These are phyloP conservation scores for Chaetomiaceae sp. DNA, from an alignment of 2,329 filamentous ascomycete genomes.

Conservation along the genomic window DNA sequence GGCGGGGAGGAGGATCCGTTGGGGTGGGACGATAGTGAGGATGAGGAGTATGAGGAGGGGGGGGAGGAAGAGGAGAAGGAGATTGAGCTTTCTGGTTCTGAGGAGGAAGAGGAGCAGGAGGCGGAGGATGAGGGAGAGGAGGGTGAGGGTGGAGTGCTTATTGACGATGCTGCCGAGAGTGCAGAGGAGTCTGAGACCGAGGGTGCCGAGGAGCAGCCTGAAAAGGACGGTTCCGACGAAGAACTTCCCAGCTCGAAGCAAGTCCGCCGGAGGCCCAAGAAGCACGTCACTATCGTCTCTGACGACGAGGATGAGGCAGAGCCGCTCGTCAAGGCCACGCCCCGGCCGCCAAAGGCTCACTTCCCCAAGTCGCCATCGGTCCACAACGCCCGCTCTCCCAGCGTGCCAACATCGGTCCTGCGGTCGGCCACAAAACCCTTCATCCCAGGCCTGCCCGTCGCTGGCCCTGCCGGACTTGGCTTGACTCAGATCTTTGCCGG, in stretches of 20 bases:
- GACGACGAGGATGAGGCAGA: constrained; percentile 61
- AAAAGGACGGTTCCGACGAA: constrained; percentile 32
- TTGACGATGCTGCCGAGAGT: constrained; percentile 25
- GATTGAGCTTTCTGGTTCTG: constrained; percentile 15
- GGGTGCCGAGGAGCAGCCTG: constrained; percentile 32
- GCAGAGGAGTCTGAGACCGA: constrained; percentile 31
- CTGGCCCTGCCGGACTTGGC: constrained; percentile 61
- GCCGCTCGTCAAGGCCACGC: constrained; percentile 42
- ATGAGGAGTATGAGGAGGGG: constrained; percentile 39
- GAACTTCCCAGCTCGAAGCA: constrained; percentile 38
- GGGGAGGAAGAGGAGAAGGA: constrained; percentile 34
- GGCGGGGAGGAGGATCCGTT: constrained; percentile 46
- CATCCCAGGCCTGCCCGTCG: constrained; percentile 60
- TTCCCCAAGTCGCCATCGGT: constrained; percentile 40
- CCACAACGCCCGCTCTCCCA: constrained; percentile 45
- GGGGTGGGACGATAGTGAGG: constrained; percentile 55
- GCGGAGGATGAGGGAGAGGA: constrained; percentile 27
- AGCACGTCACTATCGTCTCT: constrained; percentile 52
- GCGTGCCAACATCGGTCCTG: constrained; percentile 59
- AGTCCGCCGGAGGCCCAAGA: constrained; percentile 45
- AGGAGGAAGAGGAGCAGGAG: constrained; percentile 26
- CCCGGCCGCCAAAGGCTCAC: constrained; percentile 42
- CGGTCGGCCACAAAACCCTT: constrained; percentile 65
- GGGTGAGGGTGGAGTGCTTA: constrained; percentile 28
- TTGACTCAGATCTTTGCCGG: constrained; percentile 88